phyloP scores from a whole-genome alignment of 495 filamentous ascomycete species.

The Glonium stellatum region DNA sequence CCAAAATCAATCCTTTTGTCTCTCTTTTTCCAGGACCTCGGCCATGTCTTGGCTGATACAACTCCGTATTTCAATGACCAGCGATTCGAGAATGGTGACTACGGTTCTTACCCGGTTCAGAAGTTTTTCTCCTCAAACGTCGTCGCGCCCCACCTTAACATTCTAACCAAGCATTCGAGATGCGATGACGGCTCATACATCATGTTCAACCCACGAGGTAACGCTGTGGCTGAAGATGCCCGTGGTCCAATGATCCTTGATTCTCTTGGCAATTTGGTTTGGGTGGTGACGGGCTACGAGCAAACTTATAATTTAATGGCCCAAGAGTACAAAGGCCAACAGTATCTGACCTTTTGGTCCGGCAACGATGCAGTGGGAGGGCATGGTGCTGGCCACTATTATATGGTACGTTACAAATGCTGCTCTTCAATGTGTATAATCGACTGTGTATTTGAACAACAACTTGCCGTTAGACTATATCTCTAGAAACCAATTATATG shows the following conservation, averaged over 20 bases:
- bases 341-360: slow-evolving; percentile 46
- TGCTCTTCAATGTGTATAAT: no score
- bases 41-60: slow-evolving; percentile 7
- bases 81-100: slow-evolving; percentile 31
- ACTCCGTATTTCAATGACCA: slow-evolving; percentile 9
- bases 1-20: slow-evolving; percentile 11
- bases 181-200: slow-evolving; percentile 40
- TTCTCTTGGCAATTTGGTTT: slow-evolving; percentile 3
- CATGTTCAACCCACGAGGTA: slow-evolving; percentile 41
- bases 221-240: slow-evolving; percentile 35
- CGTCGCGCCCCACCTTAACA: slow-evolving; percentile 39
- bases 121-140: slow-evolving; percentile 37
- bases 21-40: slow-evolving; percentile 8
- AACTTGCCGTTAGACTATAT: no score
- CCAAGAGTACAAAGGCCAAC: slow-evolving; percentile 10
- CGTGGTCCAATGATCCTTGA: slow-evolving; percentile 24
- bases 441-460: no score
- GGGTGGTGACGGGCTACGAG: slow-evolving; percentile 9
- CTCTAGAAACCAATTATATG: background rate
- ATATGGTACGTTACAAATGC: slow-evolving; percentile 39
- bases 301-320: slow-evolving; percentile 9
- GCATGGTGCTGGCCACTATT: slow-evolving; percentile 44
- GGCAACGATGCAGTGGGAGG: slow-evolving; percentile 43
- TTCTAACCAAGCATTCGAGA: slow-evolving; percentile 29
- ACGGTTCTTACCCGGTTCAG: slow-evolving; percentile 39